Conservation (phyloP, 2,329 filamentous ascomycete species). For the Apiospora hydei region DNA sequence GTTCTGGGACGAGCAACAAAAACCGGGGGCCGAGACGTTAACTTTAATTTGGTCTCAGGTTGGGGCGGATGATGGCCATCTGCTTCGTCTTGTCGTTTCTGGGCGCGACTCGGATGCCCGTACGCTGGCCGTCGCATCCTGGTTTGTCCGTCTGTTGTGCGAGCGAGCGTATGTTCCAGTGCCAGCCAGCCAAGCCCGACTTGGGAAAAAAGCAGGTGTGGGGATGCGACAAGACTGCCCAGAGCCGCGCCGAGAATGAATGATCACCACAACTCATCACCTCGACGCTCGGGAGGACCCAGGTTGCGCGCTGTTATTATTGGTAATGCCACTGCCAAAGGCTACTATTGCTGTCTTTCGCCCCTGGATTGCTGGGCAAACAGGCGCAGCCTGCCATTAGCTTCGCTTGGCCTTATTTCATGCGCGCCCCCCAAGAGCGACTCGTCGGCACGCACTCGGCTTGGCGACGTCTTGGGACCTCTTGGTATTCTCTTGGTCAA, state of each 20-base stretch:
- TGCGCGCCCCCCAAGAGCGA: not conserved
- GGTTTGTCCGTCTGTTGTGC: not conserved
- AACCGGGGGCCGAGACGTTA: conserved; percentile 7
- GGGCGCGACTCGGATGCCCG: not conserved
- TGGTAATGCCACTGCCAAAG: not conserved
- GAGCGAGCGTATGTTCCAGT: not conserved
- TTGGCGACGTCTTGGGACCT: conserved; percentile 12
- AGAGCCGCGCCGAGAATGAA: not conserved
- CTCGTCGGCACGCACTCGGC: conserved; percentile 2
- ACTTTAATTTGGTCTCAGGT: conserved; percentile 5
- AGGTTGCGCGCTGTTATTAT: not conserved
- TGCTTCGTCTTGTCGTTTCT: conserved; percentile 12
- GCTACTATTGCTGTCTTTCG: not conserved
- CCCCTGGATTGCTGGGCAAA: conserved; percentile 1
- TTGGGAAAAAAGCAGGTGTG: no score
- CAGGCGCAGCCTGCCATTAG: not conserved
- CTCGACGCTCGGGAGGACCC: not conserved
- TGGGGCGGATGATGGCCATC: not conserved
- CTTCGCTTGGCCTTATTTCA: conserved; percentile 13
- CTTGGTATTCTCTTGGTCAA: conserved; percentile 11
- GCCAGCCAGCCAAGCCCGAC: not conserved
- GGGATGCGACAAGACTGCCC: not conserved
- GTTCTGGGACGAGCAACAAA: not conserved
- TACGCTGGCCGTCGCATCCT: not conserved
- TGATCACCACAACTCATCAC: not conserved